A percentile compares a stretch with the other conserved stretches of the same genome.
Conservation (phyloP, 2,329 filamentous ascomycete species). For the Penicillium fuscoglaucum region DNA sequence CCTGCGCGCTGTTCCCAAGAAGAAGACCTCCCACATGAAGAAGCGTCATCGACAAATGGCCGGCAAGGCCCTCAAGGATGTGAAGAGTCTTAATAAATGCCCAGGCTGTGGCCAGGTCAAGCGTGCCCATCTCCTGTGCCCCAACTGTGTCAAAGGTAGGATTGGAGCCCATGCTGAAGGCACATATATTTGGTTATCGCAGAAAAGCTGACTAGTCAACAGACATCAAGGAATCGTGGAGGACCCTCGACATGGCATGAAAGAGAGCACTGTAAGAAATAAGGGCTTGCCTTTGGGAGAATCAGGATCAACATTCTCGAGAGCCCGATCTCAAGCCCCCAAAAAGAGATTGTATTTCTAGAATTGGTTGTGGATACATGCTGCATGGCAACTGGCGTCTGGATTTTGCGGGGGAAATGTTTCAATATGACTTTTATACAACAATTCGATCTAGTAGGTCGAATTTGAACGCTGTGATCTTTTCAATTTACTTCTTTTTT, state of each 20-base stretch:
- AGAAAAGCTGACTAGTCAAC: slow-evolving; percentile 8
- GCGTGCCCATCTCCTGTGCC: slow-evolving; percentile 83
- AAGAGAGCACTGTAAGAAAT: slow-evolving; percentile 9
- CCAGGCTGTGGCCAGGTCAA: slow-evolving; percentile 85
- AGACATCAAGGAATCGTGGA: slow-evolving; percentile 52
- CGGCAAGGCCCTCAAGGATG: slow-evolving; percentile 90
- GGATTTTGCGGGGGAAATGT: slow-evolving; percentile 26
- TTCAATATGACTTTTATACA: slow-evolving; percentile 14
- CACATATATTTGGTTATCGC: background rate
- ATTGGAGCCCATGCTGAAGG: background rate
- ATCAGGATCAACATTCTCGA: background rate
- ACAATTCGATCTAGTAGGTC: slow-evolving; percentile 4
- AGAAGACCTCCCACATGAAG: slow-evolving; percentile 97
- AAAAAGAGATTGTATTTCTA: slow-evolving; percentile 26
- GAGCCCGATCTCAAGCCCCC: slow-evolving; percentile 10
- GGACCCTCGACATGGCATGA: slow-evolving; percentile 35
- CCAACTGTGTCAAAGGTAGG: slow-evolving; percentile 78
- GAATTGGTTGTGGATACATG: slow-evolving; percentile 28
- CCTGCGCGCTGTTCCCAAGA: slow-evolving; percentile 91
- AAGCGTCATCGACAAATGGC: slow-evolving; percentile 92
- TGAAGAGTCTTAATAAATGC: slow-evolving; percentile 82
- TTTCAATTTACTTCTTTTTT: background rate
- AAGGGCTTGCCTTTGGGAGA: slow-evolving; percentile 2
- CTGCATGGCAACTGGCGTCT: slow-evolving; percentile 43
- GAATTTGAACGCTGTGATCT: slow-evolving; percentile 1